Base-by-base conservation (phyloP, 164 flowering plant genomes). In the Chimonanthus praecox region DNA sequence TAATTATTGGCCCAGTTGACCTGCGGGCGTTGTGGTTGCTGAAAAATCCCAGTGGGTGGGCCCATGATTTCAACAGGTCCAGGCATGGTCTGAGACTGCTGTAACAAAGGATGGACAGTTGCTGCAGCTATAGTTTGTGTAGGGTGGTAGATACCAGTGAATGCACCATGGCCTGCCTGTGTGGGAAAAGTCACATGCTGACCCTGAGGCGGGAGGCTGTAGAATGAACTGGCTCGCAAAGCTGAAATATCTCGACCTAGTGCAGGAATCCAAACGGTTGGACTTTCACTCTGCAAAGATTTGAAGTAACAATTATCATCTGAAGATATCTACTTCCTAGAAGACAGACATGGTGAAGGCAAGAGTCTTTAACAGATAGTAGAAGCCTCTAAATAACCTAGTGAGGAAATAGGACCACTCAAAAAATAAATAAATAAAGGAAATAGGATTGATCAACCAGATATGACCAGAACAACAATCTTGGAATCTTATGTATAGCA, bases 1-100 rank as follows among this genome's bases (percentile, higher is more conserved):
- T 87, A 92, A 85, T 82, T 91, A 76, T 83, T 87, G 16, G 87
- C 90, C 98, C 98, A 94, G 82, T 92, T 92, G 58, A 88, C 83
- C 71, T 88, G 97, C 75, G 91, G 73, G 73, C 85, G 92, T 80
- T 90, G 97, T 49, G 97, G 86, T 72, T 89, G 94, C 85, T 92
- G 98, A 78, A 88, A 92, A 69, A 86, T 88, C 77, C 76, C 85
- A 60, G 85, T 80, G 33, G 89, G 85, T 3, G 94, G 87, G 67
- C 94, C 95, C 47, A 79, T 87, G 85, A 89, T 92, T 69, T 92
- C 98, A 49, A 83, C 90, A 44, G 85, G 85, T 44, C 91, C 88
- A 58, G 88, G 83, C 86, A 92, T 85, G 50, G 92, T 79, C 80
- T 94, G 98, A 20, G 97, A 84, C 72, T 85, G 98, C 76, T 94